Conservation (phyloP, 2,329 filamentous ascomycete genomes). For the Botrytis sinoallii region DNA sequence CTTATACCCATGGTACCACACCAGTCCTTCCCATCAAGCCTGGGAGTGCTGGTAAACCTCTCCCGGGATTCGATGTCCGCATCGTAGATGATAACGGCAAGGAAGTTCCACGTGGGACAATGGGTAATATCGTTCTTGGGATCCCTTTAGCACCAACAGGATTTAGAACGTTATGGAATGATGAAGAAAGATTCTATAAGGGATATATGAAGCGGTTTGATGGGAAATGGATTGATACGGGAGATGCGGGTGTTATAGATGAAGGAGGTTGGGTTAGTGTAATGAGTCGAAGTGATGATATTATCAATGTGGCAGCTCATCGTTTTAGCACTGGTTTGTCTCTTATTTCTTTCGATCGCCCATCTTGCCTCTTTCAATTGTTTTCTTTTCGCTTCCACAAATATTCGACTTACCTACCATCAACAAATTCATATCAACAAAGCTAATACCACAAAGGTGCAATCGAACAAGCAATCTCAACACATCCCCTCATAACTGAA, state of each 20-base stretch:
- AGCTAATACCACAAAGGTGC: constrained; percentile 52
- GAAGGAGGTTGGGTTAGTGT: constrained; percentile 64
- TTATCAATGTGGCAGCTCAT: constrained; percentile 95
- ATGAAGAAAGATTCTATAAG: constrained; percentile 80
- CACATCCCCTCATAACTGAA: constrained; percentile 75
- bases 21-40: constrained; percentile 64
- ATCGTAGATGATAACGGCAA: constrained; percentile 78
- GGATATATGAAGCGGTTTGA: constrained; percentile 80
- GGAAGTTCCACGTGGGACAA: constrained; percentile 66
- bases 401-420: background rate
- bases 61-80: constrained; percentile 87
- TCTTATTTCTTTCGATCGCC: background rate
- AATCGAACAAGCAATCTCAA: constrained; percentile 87
- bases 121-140: constrained; percentile 89
- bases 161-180: constrained; percentile 81
- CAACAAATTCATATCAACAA: background rate
- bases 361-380: background rate
- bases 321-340: constrained; percentile 76
- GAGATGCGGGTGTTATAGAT: constrained; percentile 86
- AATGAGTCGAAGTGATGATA: constrained; percentile 70
- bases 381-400: background rate
- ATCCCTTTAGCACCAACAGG: constrained; percentile 82
- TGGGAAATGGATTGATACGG: constrained; percentile 85
- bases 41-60: constrained; percentile 83
- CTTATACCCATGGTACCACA: constrained; percentile 37